Base-by-base conservation (phyloP, 2,329 filamentous ascomycete species). In the Ophiostoma ulmi region DNA sequence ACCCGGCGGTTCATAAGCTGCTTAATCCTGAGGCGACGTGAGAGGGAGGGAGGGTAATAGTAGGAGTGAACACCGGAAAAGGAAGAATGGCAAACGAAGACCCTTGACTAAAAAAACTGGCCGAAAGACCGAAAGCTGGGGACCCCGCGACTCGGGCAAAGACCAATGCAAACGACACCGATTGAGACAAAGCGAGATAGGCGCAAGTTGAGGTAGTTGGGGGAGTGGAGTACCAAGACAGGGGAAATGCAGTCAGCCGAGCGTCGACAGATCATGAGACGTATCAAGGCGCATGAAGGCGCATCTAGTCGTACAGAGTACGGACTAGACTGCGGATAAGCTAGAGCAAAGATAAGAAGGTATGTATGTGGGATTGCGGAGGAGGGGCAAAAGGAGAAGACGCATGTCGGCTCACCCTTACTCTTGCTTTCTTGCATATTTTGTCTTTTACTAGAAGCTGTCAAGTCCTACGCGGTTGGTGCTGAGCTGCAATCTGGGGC, bases 1-100 rank as follows among this genome's bases (percentile, higher is more conserved):
- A 31, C 95, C 95, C 13, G 94, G 94, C 67, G 91, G 91, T 77
- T 91, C 91, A 76, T 93, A 84, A 76, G 75, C 55, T 63, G 44
- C 36, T 38, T 26, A 14, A 55, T 13, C 5, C 11, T 2, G n/a
- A 48, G 1, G 55, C 8, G 22, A 26, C 11, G 55, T 6, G 17
- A 58, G 5, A 22, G 52, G n/a, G 22, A 64, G 58, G 11, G 38
- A 14, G 13, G 13, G 58, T 20, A 4, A 10, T 3, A 13, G 38
- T 13, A 13, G 38, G 11, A 39, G 31, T 13, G 58, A 36, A 17
- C 20, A 61, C 14, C 22, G 31, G 31, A 31, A 10, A 31, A 61
- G n/a, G 1, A 61, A 61, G 22, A 22, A 14, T 4, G 55, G 22
- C 0, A 14, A 61, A 58, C 20, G 58, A 61, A 35, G 22, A 58